Conservation (phyloP, 208 protist species). For the Endotrypanum monterogeii region DNA sequence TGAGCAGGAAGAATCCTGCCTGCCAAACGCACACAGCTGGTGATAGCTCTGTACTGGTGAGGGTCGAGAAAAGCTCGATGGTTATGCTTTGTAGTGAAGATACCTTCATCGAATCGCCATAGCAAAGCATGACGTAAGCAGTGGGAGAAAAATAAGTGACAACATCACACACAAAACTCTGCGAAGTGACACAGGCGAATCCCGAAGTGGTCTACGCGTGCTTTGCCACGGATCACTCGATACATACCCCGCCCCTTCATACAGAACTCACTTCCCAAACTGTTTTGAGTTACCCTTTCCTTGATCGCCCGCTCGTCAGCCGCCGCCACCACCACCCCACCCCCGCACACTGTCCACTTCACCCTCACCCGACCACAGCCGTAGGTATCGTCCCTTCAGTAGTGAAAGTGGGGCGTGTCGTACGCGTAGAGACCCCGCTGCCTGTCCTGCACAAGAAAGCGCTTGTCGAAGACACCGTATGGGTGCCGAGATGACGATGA, state of each 20-base stretch:
- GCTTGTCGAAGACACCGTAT: constrained; percentile 18
- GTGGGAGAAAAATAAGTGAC: neutral
- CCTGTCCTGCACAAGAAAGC: constrained; percentile 19
- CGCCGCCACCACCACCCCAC: too few relatives aligned
- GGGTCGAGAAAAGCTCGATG: neutral
- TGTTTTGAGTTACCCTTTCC: neutral
- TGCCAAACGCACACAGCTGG: neutral
- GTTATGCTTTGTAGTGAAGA: neutral
- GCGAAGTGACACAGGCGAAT: neutral
- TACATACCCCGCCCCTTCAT: neutral
- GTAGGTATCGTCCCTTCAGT: constrained; percentile 11
- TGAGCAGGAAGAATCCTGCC: too few relatives aligned
- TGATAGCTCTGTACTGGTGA: neutral
- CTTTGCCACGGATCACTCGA: neutral
- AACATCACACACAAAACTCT: too few relatives aligned
- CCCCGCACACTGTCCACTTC: too few relatives aligned
- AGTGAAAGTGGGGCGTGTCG: constrained; percentile 23
- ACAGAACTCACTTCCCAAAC: neutral
- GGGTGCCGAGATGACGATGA: constrained; percentile 1
- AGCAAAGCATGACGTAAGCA: neutral
- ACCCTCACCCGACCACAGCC: too few relatives aligned
- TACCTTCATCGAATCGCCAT: neutral
- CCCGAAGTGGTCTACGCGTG: too few relatives aligned
- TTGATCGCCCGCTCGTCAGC: too few relatives aligned
- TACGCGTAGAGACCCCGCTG: constrained; percentile 23